Evolutionary conservation across 2,329 filamentous ascomycete genomes (phyloP).

Genomic region (Paecilomyces fulvus): DNA sequence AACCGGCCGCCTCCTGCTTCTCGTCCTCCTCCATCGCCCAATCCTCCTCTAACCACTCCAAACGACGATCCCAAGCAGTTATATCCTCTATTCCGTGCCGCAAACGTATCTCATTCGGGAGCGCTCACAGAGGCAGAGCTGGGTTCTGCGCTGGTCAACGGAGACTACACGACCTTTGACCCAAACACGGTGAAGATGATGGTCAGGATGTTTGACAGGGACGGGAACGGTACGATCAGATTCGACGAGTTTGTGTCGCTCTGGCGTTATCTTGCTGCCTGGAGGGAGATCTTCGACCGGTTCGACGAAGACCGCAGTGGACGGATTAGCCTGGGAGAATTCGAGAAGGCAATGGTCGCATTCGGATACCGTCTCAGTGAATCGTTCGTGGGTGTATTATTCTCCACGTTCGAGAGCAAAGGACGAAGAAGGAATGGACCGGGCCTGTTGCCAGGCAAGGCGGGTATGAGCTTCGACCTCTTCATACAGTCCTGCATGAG

Average conservation of each 20-base stretch:
- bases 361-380: constrained; percentile 89
- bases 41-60: constrained; percentile 42
- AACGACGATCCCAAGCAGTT: constrained; percentile 52
- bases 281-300: constrained; percentile 88
- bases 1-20: constrained; percentile 49
- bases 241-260: constrained; percentile 95
- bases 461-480: constrained; percentile 82
- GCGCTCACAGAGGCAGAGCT: constrained; percentile 81
- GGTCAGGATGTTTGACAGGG: constrained; percentile 98
- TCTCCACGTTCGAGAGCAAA: constrained; percentile 72
- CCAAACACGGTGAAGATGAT: constrained; percentile 94
- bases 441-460: constrained; percentile 20
- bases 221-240: constrained; percentile 78
- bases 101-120: constrained; percentile 70
- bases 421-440: constrained; percentile 32
- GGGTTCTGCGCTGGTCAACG: constrained; percentile 84
- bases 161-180: constrained; percentile 92
- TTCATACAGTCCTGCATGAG: constrained; percentile 97
- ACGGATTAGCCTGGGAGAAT: constrained; percentile 78
- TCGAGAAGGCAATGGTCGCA: constrained; percentile 78
- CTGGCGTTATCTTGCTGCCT: constrained; percentile 92
- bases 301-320: constrained; percentile 85
- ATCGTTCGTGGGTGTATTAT: constrained; percentile 75
- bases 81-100: constrained; percentile 77
- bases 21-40: constrained; percentile 59